These are phyloP conservation scores for Juglanconis sp. DNA, from an alignment of 2,329 filamentous ascomycete genomes.

Conservation along the genomic window DNA sequence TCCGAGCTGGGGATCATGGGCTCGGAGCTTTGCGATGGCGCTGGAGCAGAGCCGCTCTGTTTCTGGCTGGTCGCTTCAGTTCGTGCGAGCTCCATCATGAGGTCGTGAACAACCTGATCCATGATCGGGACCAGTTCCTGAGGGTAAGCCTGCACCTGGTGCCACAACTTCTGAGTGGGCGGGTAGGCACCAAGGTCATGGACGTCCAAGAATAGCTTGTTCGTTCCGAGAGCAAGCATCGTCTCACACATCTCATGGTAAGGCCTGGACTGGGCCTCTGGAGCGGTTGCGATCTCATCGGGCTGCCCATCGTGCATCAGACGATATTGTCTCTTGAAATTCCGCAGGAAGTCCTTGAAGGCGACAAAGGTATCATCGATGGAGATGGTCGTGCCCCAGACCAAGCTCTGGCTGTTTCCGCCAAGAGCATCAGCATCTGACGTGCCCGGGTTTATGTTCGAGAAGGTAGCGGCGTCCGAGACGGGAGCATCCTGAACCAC, in stretches of 20 bases:
- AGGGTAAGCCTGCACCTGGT: constrained; percentile 90
- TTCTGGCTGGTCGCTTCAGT: constrained; percentile 72
- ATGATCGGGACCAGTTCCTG: constrained; percentile 95
- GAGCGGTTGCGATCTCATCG: constrained; percentile 66
- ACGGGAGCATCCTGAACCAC: constrained; percentile 52
- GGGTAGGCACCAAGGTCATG: constrained; percentile 90
- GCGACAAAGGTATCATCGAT: constrained; percentile 82
- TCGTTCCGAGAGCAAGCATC: constrained; percentile 84
- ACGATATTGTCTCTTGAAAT: constrained; percentile 91
- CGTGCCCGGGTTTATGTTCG: constrained; percentile 71
- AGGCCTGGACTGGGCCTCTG: constrained; percentile 73
- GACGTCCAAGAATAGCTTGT: constrained; percentile 82
- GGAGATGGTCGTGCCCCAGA: constrained; percentile 97
- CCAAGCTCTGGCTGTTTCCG: constrained; percentile 75
- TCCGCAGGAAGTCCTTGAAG: constrained; percentile 89
- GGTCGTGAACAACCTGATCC: constrained; percentile 90
- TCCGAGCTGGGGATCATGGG: constrained; percentile 80
- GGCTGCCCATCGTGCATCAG: constrained; percentile 85
- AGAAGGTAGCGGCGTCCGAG: constrained; percentile 60
- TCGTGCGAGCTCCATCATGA: constrained; percentile 85
- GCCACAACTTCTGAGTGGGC: constrained; percentile 88
- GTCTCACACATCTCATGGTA: constrained; percentile 84
- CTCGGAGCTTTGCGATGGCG: constrained; percentile 63
- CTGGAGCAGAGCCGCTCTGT: constrained; percentile 55
- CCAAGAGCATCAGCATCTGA: constrained; percentile 89